phyloP scores from a whole-genome alignment of 2,329 filamentous ascomycete genomes.

The Talaromyces piceae region DNA sequence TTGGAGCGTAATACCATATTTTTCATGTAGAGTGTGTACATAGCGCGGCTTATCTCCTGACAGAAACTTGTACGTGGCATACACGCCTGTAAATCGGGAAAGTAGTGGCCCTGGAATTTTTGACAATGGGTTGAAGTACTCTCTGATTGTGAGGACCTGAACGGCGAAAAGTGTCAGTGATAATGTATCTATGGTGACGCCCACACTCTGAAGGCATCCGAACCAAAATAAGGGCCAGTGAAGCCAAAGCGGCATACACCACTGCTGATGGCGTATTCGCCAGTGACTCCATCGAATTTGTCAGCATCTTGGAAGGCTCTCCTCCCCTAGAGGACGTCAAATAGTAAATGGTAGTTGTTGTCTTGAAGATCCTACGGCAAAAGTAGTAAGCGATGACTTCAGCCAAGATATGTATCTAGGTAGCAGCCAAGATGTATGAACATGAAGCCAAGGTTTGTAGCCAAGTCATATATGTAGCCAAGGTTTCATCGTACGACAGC shows the following conservation, averaged over 20 bases:
- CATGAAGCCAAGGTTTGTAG: too few species aligned
- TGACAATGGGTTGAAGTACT: conserved; percentile 2
- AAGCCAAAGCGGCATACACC: background rate
- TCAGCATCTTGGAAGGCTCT: background rate
- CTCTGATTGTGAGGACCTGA: background rate
- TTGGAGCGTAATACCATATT: conserved; percentile 14
- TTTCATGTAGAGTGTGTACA: conserved; percentile 17
- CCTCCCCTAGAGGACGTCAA: too few species aligned
- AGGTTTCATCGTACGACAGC: too few species aligned
- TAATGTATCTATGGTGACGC: background rate
- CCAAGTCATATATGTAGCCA: too few species aligned
- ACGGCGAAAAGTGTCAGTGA: background rate
- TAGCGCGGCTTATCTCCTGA: conserved; percentile 7
- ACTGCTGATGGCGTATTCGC: background rate
- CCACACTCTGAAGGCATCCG: background rate
- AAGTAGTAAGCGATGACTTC: background rate
- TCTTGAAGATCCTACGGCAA: background rate
- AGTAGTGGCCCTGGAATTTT: conserved; percentile 1
- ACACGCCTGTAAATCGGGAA: conserved; percentile 1
- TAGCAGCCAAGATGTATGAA: too few species aligned
- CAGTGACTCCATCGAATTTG: background rate
- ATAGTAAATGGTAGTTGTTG: too few species aligned
- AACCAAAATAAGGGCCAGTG: background rate
- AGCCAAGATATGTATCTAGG: too few species aligned
- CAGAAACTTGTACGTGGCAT: conserved; percentile 2